A percentile compares a stretch with the other conserved stretches of the same genome.
Evolutionary conservation across 805 yeast species (phyloP).

Genomic region (Nakazawaea siamensis): DNA sequence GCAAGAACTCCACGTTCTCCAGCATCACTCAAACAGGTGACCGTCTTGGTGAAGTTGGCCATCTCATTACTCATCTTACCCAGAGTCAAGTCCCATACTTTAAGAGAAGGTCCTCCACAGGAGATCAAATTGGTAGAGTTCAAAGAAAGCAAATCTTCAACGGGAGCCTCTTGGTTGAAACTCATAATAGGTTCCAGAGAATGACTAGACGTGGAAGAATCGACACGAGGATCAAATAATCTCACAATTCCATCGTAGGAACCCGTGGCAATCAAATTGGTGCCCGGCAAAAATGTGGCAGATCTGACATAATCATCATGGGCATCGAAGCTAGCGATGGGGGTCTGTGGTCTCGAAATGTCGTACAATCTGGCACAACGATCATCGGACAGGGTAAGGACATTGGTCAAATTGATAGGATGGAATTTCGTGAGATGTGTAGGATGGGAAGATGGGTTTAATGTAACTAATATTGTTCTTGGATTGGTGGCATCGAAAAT

Average conservation of each 20-base stretch:
- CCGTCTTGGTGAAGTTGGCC: slow-evolving; percentile 87
- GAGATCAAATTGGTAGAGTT: slow-evolving; percentile 70
- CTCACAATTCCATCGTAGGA: slow-evolving; percentile 87
- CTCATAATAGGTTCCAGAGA: slow-evolving; percentile 44
- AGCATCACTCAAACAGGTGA: slow-evolving; percentile 71
- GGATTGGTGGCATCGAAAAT: slow-evolving; percentile 81
- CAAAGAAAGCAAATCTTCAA: slow-evolving; percentile 75
- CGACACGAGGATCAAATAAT: slow-evolving; percentile 69
- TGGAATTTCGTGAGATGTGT: slow-evolving; percentile 93
- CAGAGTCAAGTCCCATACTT: slow-evolving; percentile 87
- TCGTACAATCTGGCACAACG: slow-evolving; percentile 83
- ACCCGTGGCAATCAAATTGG: slow-evolving; percentile 81
- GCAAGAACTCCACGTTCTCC: slow-evolving; percentile 78
- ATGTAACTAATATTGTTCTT: slow-evolving; percentile 67
- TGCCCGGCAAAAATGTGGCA: slow-evolving; percentile 66
- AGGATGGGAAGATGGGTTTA: slow-evolving; percentile 80
- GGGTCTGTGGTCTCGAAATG: slow-evolving; percentile 68
- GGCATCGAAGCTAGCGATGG: slow-evolving; percentile 57
- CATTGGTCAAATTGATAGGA: slow-evolving; percentile 61
- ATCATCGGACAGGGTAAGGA: slow-evolving; percentile 89
- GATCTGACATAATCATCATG: slow-evolving; percentile 88
- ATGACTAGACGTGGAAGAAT: slow-evolving; percentile 16
- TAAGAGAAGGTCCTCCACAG: slow-evolving; percentile 73
- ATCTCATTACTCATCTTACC: slow-evolving; percentile 64
- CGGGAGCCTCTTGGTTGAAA: slow-evolving; percentile 71